These are phyloP conservation scores for Kodamaea sp. DNA, from an alignment of 1,139 yeast genomes.

Conservation along the genomic window DNA sequence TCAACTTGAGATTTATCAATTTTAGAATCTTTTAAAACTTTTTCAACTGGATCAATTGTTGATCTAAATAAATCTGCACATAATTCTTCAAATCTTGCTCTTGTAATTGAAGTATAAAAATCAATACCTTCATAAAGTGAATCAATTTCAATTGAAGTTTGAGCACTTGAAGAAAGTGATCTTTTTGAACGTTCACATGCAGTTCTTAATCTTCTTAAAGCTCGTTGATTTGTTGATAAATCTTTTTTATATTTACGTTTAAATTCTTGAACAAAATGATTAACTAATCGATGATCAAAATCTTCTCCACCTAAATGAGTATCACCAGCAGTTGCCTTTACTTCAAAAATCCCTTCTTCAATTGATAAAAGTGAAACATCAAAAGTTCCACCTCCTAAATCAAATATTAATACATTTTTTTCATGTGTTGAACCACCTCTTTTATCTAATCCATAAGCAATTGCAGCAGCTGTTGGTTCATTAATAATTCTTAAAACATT, in stretches of 20 bases:
- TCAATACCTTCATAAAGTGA: conserved; percentile 78
- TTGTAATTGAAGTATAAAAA: conserved; percentile 76
- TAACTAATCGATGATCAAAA: conserved; percentile 78
- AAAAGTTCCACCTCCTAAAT: conserved; percentile 52
- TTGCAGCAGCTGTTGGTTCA: conserved; percentile 53
- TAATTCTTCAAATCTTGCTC: conserved; percentile 89
- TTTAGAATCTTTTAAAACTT: conserved; percentile 79
- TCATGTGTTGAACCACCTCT: conserved; percentile 25
- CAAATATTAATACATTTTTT: conserved; percentile 39
- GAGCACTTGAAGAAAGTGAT: conserved; percentile 81
- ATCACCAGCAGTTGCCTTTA: conserved; percentile 27
- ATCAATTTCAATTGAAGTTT: conserved; percentile 83
- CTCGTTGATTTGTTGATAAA: conserved; percentile 71
- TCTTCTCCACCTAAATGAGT: conserved; percentile 40
- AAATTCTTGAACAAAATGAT: conserved; percentile 76
- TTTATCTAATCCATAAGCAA: conserved; percentile 44
- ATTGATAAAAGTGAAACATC: conserved; percentile 34
- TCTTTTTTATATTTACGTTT: conserved; percentile 82
- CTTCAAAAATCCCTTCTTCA: conserved; percentile 23
- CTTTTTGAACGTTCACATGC: conserved; percentile 94
- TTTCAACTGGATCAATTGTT: conserved; percentile 81
- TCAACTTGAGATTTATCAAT: conserved; percentile 74
- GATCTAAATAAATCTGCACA: conserved; percentile 83
- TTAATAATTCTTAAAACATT: conserved; percentile 48
- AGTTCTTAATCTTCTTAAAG: conserved; percentile 83